A percentile compares a stretch with the other conserved stretches of the same genome.
These are phyloP conservation scores for Hondaea fermentalgiana DNA, from an alignment of 108 stramenopile genomes.

Conservation along the genomic window DNA sequence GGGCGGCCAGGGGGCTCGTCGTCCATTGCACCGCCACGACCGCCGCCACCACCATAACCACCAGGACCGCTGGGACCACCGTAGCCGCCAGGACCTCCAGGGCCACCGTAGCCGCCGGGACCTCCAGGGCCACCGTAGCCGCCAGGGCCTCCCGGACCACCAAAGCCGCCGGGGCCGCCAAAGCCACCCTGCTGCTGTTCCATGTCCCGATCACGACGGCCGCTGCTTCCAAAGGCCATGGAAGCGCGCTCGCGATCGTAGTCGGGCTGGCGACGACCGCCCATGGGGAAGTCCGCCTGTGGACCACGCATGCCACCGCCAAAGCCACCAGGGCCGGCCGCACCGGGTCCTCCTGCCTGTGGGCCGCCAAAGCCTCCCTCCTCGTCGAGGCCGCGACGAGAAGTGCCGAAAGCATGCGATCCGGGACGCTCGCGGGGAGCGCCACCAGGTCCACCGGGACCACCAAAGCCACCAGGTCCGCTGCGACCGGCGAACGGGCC, in stretches of 20 bases:
- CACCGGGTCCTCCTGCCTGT: not conserved
- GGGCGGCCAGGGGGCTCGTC: not conserved
- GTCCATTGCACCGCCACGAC: not conserved
- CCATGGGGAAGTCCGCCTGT: not conserved
- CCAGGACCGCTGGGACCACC: not conserved
- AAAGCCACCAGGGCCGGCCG: not conserved
- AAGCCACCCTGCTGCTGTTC: not conserved
- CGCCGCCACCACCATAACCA: not conserved
- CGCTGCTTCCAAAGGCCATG: not conserved
- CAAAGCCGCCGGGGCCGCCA: not conserved
- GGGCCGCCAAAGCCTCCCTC: not conserved
- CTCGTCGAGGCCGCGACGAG: not conserved
- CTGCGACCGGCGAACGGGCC: too few relatives aligned
- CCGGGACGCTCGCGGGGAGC: not conserved
- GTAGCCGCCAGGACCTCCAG: not conserved
- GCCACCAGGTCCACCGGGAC: not conserved
- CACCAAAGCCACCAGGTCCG: not conserved
- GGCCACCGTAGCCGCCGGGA: not conserved
- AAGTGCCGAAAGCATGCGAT: not conserved
- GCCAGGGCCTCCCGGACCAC: not conserved
- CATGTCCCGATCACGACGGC: not conserved
- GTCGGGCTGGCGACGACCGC: not conserved
- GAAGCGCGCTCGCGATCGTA: constrained; percentile 1
- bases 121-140: not conserved
- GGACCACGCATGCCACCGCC: not conserved